phyloP scores from a whole-genome alignment of 805 yeast species.

The Cyberlindnera veronae region DNA sequence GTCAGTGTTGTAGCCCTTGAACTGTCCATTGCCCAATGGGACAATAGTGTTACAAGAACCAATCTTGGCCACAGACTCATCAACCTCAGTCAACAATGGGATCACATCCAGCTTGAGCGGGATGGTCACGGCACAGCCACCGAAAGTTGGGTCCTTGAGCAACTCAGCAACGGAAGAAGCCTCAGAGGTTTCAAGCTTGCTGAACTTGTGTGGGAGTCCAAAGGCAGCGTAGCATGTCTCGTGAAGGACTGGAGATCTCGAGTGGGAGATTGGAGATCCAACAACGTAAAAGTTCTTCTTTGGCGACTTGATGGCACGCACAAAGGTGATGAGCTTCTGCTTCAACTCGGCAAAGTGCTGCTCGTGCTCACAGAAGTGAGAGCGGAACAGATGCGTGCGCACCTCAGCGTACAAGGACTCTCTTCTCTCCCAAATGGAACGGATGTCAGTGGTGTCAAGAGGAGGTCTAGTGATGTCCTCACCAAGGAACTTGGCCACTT shows the following conservation, averaged over 20 bases:
- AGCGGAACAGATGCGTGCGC: slow-evolving; percentile 72
- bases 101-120: slow-evolving; percentile 86
- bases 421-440: slow-evolving; percentile 81
- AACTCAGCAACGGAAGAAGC: slow-evolving; percentile 55
- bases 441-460: slow-evolving; percentile 75
- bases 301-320: slow-evolving; percentile 59
- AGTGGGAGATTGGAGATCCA: slow-evolving; percentile 81
- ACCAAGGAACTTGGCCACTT: slow-evolving; percentile 71
- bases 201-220: slow-evolving; percentile 74
- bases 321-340: slow-evolving; percentile 53
- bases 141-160: slow-evolving; percentile 52
- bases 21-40: slow-evolving; percentile 45
- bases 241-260: slow-evolving; percentile 87
- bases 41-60: slow-evolving; percentile 93
- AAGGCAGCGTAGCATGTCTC: slow-evolving; percentile 70
- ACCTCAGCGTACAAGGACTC: slow-evolving; percentile 75
- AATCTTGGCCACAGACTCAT: slow-evolving; percentile 74
- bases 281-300: slow-evolving; percentile 60
- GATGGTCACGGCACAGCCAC: slow-evolving; percentile 95
- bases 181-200: slow-evolving; percentile 61
- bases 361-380: slow-evolving; percentile 62
- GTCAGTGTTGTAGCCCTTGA: slow-evolving; percentile 89
- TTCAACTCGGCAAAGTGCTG: slow-evolving; percentile 55
- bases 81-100: slow-evolving; percentile 57
- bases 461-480: slow-evolving; percentile 79